Evolutionary conservation across 495 filamentous ascomycete genomes (phyloP), one percentile per base, ranked within the genome.

Genomic region (Penicillium bovifimosum): DNA sequence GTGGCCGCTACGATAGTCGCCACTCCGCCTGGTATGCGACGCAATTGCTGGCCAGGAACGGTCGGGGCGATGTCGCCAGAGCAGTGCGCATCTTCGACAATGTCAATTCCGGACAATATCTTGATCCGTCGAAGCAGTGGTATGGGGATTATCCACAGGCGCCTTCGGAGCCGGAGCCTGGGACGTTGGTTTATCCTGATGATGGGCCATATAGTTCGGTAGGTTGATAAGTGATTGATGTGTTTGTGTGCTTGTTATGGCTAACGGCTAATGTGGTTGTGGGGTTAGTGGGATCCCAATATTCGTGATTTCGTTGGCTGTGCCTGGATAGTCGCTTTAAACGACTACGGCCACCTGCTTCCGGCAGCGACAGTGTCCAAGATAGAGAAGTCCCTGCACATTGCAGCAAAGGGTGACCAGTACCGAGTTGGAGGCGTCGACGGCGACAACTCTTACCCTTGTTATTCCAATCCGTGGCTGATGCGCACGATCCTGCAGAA

Each of bases 401-500:
- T 71, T 52, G 59, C 52, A 16, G 70, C 70, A 5, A 54, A 67
- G 20, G 72, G 72, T 1, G 72, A 75, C 42, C 51, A 47, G 9
- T 75, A 75, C 29, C 66, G 72, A 5, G 72, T 75, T 35, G 71
- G 71, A 24, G 71, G 69, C 7, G 65, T 74, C 10, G 69, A 75
- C 31, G 62, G 52, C n/a, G 72, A 75, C 28, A 75, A 75, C 41
- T 53, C 74, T 5, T 74, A 73, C 44, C 72, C 72, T 1, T 66
- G 68, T 8, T 74, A 75, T 52, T 69, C 65, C 0, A 75, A 75
- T 52, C 63, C 71, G 9, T 72, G 66, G 55, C 36, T 75, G n/a
- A 75, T 75, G 72, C 60, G 72, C 41, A 68, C 71, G 0, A 62
- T 75, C 11, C 55, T 65, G 9, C 52, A 62, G 11, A 62, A 59